Base-by-base conservation (phyloP, 805 yeast genomes). In the Barnettozyma salicaria region DNA sequence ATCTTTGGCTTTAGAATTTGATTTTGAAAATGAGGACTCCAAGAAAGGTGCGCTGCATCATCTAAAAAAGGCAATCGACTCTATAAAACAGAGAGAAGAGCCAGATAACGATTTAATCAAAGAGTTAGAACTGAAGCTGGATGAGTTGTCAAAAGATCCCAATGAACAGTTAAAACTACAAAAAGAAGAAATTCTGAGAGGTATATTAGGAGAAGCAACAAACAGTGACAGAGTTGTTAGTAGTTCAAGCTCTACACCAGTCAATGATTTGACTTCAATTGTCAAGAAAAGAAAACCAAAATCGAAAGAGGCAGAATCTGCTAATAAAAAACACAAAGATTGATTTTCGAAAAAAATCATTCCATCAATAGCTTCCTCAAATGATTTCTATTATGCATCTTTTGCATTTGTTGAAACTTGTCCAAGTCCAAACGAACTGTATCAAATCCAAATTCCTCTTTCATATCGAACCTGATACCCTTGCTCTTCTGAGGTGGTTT, bases 1-100 rank as follows among this genome's bases (percentile, higher is more conserved):
- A 27, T 80, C 95, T 0, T 64, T 87, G 34, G 92, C 95, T 0
- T 63, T 74, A 39, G 96, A 88, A 50, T 80, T 83, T 48, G 25
- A 73, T 40, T 67, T 68, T n/a, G 83, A 74, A 30, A 71, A 70
- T 45, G 67, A 68, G 0, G 47, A 49, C 0, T 63, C 70, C 49
- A 70, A 72, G 37, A 52, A 58, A 7, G 62, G 66, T 45, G 83
- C 87, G 7, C 67, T 74, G 4, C 66, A 67, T 1, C 74, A 80
- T 32, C 67, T 79, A 56, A 55, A 64, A 27, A 57, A 61, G 39
- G 82, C 95, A 28, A 65, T 70, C 18, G 65, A 57, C 28, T 64
- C 70, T 49, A 74, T 74, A 36, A 63, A 61, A 51, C 49, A 44
- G 45, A 54, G 71, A 45, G 61, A 69, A 33, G 61, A 63, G 32